Base-by-base conservation (phyloP, 1,284 basidiomycete genomes). In the Tetrapyrgos nigripes region DNA sequence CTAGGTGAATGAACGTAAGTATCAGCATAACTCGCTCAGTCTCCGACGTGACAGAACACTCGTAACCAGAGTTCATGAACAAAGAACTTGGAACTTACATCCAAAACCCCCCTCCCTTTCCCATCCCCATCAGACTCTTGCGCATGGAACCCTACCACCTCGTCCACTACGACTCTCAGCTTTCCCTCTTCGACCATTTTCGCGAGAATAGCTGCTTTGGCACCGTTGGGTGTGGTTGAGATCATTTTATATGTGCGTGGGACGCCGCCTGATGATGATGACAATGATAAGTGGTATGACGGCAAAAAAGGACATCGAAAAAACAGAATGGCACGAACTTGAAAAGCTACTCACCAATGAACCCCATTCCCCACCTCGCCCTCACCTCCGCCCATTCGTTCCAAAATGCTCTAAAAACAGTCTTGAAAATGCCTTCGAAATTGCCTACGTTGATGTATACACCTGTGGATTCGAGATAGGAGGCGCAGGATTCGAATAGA, bases 401-500 rank as follows among this genome's bases (percentile, higher is more conserved):
- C 8, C 31, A 33, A 33, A 33, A 8, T 14, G 14, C 31, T 33
- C 31, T 33, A 33, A 33, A 33, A 33, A 63, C 55, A 2, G 59
- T 56, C 8, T 35, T 46, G 4, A 28, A 37, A 13, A 55, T 13
- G 11, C 59, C 62, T 45, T 63, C 61, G 26, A 62, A 62, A 49
- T 62, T 62, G 29, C 61, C 61, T 24, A 61, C 62, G 53, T 63
- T 63, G 14, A 63, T 50, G n/a, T 58, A 50, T 17, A 48, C 27
- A 1, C 48, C 48, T 24, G 9, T n/a, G 26, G 48, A n/a, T 17
- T 4, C 11, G 9, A 50, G 48, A 29, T 50, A 50, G 8, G 48
- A 17, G 8, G 48, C 26, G 5, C 26, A 50, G 10, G 27, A 29
- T 13, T 29, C n/a, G 19, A 50, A 50, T 17, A 50, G 48, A 27